Conservation (phyloP, 805 yeast species). For the Grigorovia jiainica region DNA sequence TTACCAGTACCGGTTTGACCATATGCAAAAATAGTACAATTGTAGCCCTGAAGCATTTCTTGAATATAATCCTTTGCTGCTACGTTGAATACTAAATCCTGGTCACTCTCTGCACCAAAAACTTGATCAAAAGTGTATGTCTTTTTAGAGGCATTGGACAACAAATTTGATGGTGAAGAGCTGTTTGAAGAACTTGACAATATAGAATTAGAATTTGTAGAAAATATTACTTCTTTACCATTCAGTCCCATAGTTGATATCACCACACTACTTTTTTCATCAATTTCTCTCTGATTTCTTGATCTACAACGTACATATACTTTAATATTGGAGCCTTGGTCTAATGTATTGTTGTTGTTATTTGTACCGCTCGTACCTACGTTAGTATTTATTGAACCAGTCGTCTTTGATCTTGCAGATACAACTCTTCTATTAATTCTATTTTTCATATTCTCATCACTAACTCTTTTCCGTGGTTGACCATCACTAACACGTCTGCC, state of each 20-base stretch:
- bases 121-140: slow-evolving; percentile 68
- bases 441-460: neutral
- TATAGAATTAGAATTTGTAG: slow-evolving; percentile 1
- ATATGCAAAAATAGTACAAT: slow-evolving; percentile 74
- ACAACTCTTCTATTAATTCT: neutral
- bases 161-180: slow-evolving; percentile 3
- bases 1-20: slow-evolving; percentile 89
- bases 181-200: neutral
- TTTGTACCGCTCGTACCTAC: too few species aligned
- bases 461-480: neutral
- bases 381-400: neutral
- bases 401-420: neutral
- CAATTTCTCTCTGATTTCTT: slow-evolving; percentile 44
- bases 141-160: slow-evolving; percentile 27
- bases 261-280: slow-evolving; percentile 47
- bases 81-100: slow-evolving; percentile 52
- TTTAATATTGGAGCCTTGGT: slow-evolving; percentile 32
- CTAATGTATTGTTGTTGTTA: neutral
- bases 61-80: slow-evolving; percentile 47
- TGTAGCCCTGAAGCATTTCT: slow-evolving; percentile 65
- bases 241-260: slow-evolving; percentile 39
- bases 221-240: slow-evolving; percentile 37
- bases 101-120: slow-evolving; percentile 75
- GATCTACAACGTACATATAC: slow-evolving; percentile 52
- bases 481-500: neutral